Percentiles rank a stretch among this genome's conserved stretches.
These are phyloP conservation scores for Besnoitia besnoiti DNA, from an alignment of 169 alveolate genomes.

Conservation along the genomic window DNA sequence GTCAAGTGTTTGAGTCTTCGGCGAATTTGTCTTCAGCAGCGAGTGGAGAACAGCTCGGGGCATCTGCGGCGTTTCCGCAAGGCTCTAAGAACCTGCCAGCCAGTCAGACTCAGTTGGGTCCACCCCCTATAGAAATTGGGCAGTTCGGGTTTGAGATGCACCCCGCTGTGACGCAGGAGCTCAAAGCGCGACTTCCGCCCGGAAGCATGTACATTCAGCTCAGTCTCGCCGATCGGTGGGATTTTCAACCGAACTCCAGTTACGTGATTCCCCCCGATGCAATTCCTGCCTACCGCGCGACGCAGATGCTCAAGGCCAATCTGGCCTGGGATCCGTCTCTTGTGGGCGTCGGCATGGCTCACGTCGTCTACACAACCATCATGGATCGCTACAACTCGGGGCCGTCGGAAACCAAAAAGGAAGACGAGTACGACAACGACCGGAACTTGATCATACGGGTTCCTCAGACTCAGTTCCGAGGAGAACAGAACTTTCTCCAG, in stretches of 20 bases:
- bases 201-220: constrained; percentile 68
- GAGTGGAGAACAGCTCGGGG: no score
- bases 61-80: no score
- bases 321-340: constrained; percentile 65
- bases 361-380: constrained; percentile 62
- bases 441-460: constrained; percentile 27
- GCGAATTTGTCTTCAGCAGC: no score
- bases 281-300: constrained; percentile 62
- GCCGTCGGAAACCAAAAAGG: not conserved
- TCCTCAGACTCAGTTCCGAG: not conserved
- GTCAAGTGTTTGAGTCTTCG: no score
- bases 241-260: not conserved
- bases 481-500: not conserved
- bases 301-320: constrained; percentile 60
- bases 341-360: constrained; percentile 66
- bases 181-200: constrained; percentile 49
- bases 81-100: no score
- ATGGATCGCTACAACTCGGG: constrained; percentile 32
- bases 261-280: not conserved
- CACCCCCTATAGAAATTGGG: constrained; percentile 39
- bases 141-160: constrained; percentile 62
- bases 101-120: no score
- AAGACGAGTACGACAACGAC: constrained; percentile 22
- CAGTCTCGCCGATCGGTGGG: constrained; percentile 58
- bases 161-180: constrained; percentile 27